Percentiles rank a stretch among this genome's conserved stretches.
phyloP scores from a whole-genome alignment of 208 protist species.

The Jaenimonas drosophilae region DNA sequence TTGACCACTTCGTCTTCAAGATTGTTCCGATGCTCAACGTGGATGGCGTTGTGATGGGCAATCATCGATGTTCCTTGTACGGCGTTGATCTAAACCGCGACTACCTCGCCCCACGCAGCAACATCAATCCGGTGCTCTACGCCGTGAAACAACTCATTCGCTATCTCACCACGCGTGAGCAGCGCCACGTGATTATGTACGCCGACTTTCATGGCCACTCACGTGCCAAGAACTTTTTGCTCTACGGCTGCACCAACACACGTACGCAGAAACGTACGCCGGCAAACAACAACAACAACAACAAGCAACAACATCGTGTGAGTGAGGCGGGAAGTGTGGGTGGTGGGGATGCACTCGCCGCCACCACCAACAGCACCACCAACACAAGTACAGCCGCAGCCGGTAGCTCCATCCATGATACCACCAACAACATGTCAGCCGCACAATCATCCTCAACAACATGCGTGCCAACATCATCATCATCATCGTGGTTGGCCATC shows the following conservation, averaged over 20 bases:
- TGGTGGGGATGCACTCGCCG: too few species aligned
- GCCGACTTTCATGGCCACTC: conserved; percentile 95
- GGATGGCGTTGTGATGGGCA: conserved; percentile 97
- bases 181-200: conserved; percentile 78
- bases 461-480: too few species aligned
- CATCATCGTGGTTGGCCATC: too few species aligned
- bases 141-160: conserved; percentile 66
- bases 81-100: conserved; percentile 95
- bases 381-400: neutral
- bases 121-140: conserved; percentile 78
- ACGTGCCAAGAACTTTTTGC: conserved; percentile 90
- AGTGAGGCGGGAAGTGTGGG: too few species aligned
- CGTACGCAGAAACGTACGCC: conserved; percentile 12
- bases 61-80: conserved; percentile 93
- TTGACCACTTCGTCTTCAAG: conserved; percentile 86
- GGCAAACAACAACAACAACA: neutral
- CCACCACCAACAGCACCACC: neutral
- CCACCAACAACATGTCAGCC: too few species aligned
- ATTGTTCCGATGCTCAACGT: conserved; percentile 97
- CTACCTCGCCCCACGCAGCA: conserved; percentile 63
- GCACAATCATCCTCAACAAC: too few species aligned
- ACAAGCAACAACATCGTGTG: too few species aligned
- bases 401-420: conserved; percentile 1
- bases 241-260: conserved; percentile 88
- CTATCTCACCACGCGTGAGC: conserved; percentile 51